phyloP scores from a whole-genome alignment of 1,284 basidiomycete species.

The Cryptococcus sp. region DNA sequence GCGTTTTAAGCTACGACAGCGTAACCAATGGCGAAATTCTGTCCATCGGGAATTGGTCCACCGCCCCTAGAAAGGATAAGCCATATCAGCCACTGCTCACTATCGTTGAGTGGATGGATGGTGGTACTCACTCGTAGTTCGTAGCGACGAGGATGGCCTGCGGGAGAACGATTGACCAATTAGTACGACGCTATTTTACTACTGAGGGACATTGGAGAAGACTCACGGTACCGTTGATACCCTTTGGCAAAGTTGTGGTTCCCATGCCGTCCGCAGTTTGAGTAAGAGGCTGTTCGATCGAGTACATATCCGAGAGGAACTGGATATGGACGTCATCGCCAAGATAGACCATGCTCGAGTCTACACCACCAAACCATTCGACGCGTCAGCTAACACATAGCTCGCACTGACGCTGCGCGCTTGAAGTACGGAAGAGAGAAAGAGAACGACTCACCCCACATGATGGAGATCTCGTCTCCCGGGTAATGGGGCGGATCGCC shows the following conservation, averaged over 20 bases:
- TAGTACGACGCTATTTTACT: neutral
- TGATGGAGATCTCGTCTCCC: constrained; percentile 20
- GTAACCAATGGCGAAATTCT: neutral
- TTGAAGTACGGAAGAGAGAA: too few species aligned
- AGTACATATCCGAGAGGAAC: constrained; percentile 22
- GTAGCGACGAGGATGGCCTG: constrained; percentile 20
- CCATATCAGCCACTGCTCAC: neutral
- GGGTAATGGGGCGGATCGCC: constrained; percentile 15
- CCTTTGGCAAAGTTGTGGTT: constrained; percentile 17
- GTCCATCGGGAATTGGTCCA: neutral
- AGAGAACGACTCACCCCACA: constrained; percentile 14
- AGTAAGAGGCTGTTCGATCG: constrained; percentile 15
- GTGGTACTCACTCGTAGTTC: constrained; percentile 13
- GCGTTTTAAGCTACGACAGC: neutral
- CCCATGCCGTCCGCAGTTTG: constrained; percentile 19
- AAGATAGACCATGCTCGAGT: constrained; percentile 14
- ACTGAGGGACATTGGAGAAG: too few species aligned
- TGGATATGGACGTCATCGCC: constrained; percentile 22
- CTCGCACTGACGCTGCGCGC: too few species aligned
- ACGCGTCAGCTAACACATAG: neutral
- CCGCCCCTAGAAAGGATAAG: neutral
- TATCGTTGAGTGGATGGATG: too few species aligned
- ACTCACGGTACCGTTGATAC: constrained; percentile 22
- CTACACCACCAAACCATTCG: neutral
- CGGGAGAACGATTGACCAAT: neutral